Conservation (phyloP, 2,329 filamentous ascomycete species). For the Rutstroemia sp. region DNA sequence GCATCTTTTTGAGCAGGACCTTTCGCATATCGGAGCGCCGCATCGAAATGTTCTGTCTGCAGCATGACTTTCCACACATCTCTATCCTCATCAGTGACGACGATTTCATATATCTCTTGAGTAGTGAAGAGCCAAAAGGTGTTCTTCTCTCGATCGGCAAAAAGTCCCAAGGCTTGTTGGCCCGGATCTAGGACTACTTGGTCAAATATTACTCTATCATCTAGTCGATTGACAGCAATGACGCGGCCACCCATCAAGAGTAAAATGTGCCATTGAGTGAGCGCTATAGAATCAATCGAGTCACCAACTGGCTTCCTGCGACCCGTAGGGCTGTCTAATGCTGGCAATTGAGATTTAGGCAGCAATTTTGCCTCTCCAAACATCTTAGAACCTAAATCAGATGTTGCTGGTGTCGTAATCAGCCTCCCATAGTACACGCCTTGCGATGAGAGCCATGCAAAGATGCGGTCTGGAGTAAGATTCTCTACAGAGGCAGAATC, state of each 20-base stretch:
- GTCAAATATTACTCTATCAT: conserved; percentile 79
- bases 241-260: conserved; percentile 75
- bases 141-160: conserved; percentile 87
- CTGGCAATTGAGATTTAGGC: conserved; percentile 63
- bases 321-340: conserved; percentile 56
- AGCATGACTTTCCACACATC: conserved; percentile 95
- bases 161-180: conserved; percentile 73
- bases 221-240: conserved; percentile 79
- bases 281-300: conserved; percentile 67
- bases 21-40: conserved; percentile 77
- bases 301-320: conserved; percentile 61
- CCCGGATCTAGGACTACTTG: conserved; percentile 76
- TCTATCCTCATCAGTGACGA: conserved; percentile 80
- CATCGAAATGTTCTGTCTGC: conserved; percentile 77
- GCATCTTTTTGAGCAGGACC: conserved; percentile 78
- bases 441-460: conserved; percentile 84
- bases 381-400: conserved; percentile 64
- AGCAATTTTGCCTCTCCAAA: conserved; percentile 76
- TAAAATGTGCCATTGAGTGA: conserved; percentile 92
- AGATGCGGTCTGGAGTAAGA: conserved; percentile 59
- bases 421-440: conserved; percentile 85
- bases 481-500: conserved; percentile 49
- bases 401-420: conserved; percentile 49
- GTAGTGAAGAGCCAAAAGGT: conserved; percentile 96
- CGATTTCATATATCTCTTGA: conserved; percentile 88